phyloP scores from a whole-genome alignment of 169 alveolate genomes.

The Eimeria maxima region DNA sequence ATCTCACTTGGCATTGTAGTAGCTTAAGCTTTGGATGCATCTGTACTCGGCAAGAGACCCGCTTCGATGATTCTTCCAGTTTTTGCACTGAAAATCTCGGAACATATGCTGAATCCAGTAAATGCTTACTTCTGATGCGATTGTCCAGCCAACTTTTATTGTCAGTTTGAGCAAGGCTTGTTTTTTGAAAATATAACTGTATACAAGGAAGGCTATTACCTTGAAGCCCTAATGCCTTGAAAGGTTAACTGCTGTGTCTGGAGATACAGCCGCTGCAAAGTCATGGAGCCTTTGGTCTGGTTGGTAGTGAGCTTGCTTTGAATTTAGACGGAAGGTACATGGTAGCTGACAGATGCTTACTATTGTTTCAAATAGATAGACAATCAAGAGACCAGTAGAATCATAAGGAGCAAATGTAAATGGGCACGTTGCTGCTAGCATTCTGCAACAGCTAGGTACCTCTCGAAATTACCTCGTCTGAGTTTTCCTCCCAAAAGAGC shows the following conservation, averaged over 20 bases:
- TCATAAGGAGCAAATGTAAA: background rate
- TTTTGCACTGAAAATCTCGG: background rate
- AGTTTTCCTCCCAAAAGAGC: background rate
- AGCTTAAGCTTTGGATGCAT: background rate
- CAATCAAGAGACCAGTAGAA: background rate
- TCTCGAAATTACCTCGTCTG: background rate
- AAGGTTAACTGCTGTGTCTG: background rate
- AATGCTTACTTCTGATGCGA: background rate
- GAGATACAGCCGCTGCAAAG: background rate
- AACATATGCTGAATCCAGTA: conserved; percentile 6
- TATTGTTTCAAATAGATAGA: background rate
- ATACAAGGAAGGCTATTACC: background rate
- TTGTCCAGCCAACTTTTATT: background rate
- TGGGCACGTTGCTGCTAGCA: background rate
- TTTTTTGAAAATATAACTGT: background rate
- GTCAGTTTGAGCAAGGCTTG: background rate
- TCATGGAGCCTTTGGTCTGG: background rate
- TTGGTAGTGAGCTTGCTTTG: background rate
- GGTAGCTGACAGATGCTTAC: background rate
- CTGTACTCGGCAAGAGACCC: background rate
- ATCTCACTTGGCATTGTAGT: too few relatives aligned
- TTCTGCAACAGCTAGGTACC: background rate
- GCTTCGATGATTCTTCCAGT: background rate
- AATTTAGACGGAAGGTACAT: background rate
- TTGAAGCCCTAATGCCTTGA: background rate